These are phyloP conservation scores for Spongospora subterranea DNA, from an alignment of 208 protist species.

Conservation along the genomic window DNA sequence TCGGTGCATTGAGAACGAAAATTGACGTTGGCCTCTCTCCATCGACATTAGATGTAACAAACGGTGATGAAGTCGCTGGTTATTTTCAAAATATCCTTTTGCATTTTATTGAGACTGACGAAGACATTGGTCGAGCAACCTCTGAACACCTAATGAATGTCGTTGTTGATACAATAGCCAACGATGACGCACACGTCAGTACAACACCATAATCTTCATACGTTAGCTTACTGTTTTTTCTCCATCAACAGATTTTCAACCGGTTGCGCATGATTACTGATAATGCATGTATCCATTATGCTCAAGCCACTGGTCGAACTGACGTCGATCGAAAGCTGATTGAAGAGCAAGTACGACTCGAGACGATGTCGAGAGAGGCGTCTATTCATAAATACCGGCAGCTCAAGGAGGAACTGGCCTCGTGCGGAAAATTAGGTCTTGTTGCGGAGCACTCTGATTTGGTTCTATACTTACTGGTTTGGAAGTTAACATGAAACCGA, in stretches of 20 bases:
- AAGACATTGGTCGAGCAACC: not conserved
- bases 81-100: constrained; percentile 1
- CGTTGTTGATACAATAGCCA: not conserved
- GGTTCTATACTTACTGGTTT: not conserved
- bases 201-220: not conserved
- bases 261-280: not conserved
- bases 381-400: constrained; percentile 7
- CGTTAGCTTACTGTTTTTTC: not conserved
- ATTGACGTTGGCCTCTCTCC: not conserved
- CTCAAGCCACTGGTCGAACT: not conserved
- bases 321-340: constrained; percentile 35
- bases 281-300: not conserved
- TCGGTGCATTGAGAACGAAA: constrained; percentile 15
- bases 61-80: not conserved
- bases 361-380: not conserved
- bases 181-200: not conserved
- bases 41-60: not conserved
- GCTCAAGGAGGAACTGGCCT: constrained; percentile 4
- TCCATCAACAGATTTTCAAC: constrained; percentile 47
- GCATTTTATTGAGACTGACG: not conserved
- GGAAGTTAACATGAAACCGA: not conserved
- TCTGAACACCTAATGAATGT: not conserved
- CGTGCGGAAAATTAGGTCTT: constrained; percentile 23
- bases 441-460: constrained; percentile 9
- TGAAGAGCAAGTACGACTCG: constrained; percentile 32